phyloP scores from a whole-genome alignment of 345 rosid species.

The Gossypium australe region DNA sequence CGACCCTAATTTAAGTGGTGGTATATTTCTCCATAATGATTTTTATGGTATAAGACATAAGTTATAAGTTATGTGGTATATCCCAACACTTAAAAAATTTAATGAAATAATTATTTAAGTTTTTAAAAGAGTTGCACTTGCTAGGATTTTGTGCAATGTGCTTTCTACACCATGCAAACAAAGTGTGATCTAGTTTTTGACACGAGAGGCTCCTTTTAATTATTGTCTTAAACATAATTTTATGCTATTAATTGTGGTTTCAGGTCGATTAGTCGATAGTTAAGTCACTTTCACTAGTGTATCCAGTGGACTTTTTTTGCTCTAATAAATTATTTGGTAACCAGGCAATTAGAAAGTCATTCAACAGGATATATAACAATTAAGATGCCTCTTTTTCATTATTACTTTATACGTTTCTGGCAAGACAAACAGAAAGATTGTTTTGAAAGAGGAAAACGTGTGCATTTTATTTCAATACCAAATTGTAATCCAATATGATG shows the following conservation, averaged over 20 bases:
- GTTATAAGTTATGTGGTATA: too few relatives aligned
- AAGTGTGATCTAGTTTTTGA: conserved; percentile 10
- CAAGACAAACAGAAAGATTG: too few relatives aligned
- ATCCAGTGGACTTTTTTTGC: not conserved
- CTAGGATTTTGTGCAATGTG: not conserved
- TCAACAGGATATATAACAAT: not conserved
- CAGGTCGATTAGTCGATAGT: not conserved
- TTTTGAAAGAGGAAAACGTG: too few relatives aligned
- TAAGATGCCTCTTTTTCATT: too few relatives aligned
- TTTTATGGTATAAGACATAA: too few relatives aligned
- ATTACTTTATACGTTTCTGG: too few relatives aligned
- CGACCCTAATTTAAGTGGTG: too few relatives aligned
- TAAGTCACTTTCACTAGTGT: not conserved
- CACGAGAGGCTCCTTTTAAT: not conserved
- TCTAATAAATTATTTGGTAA: not conserved
- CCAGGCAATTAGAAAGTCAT: not conserved
- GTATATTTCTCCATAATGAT: too few relatives aligned
- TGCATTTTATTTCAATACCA: too few relatives aligned
- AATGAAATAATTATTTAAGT: not conserved
- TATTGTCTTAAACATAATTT: not conserved
- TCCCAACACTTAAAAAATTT: not conserved
- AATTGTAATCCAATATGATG: too few relatives aligned
- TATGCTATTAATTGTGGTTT: not conserved
- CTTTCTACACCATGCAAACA: not conserved
- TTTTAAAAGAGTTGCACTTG: not conserved